Conservation (phyloP, 2,329 filamentous ascomycete species). For the Elsinoe ampelina region DNA sequence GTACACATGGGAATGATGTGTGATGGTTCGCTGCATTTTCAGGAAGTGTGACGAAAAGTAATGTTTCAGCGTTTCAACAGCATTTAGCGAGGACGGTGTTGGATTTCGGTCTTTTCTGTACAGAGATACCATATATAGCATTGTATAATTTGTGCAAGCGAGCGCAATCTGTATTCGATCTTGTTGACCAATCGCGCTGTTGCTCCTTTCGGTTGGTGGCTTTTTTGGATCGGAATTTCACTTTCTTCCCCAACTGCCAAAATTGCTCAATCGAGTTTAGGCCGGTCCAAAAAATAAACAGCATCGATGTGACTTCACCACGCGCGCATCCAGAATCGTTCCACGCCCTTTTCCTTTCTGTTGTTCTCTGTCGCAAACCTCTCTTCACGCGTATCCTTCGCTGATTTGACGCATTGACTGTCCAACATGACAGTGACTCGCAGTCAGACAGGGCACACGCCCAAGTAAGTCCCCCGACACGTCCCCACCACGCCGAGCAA, state of each 20-base stretch:
- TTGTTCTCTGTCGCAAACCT: neutral
- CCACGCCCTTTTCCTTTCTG: neutral
- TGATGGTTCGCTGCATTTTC: neutral
- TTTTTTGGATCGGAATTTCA: neutral
- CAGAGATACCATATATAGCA: slow-evolving; percentile 11
- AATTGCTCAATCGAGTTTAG: slow-evolving; percentile 3
- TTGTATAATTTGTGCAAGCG: neutral
- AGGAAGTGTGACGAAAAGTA: neutral
- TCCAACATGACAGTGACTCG: slow-evolving; percentile 30
- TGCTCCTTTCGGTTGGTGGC: neutral
- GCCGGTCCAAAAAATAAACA: neutral
- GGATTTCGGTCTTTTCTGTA: neutral
- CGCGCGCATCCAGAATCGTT: neutral
- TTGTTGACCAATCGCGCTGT: neutral
- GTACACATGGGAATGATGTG: slow-evolving; percentile 1
- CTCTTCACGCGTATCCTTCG: neutral
- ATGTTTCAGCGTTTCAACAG: neutral
- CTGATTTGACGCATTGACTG: neutral
- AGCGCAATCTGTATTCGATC: neutral
- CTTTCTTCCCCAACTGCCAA: neutral
- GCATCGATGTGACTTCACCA: slow-evolving; percentile 1
- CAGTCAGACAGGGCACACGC: slow-evolving; percentile 41
- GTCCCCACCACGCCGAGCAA: neutral
- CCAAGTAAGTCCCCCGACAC: slow-evolving; percentile 30
- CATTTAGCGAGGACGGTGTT: neutral